Evolutionary conservation across 306 rosid species (phyloP), one percentile per base, ranked within the genome.

Genomic region (Mimosa pudica): DNA sequence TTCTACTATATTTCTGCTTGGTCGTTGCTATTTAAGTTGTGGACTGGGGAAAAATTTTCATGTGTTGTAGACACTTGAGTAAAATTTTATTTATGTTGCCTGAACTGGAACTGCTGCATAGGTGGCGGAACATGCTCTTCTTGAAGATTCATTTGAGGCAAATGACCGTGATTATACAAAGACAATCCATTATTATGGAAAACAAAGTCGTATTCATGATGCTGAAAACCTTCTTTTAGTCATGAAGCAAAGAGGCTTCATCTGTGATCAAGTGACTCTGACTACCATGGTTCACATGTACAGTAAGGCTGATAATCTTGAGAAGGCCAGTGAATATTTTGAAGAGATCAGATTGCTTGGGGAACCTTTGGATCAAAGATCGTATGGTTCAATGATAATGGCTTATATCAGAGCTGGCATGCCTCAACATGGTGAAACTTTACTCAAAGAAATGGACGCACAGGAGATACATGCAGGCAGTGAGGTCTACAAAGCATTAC

Each of bases 311-410:
- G 97, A 91, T 60, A 62, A 83, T 82, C 89, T 89, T 71, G 86
- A 85, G 70, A 77, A 65, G 32, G 93, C 98, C 38, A 80, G 86
- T 80, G 90, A 85, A 74, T 89, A 91, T 85, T 94, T 89, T 52
- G 93, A 92, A 82, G 97, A 94, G 84, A 79, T 94, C 75, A 94
- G 84, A 84, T 83, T 87, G 81, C 95, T 92, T 4, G 94, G 93
- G 6, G 76, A 91, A 68, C 88, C 84, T 7, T 44, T 92, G 81
- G 98, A 94, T 81, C 88, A 87, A 84, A 84, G 97, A 83, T 91
- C 97, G 1, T 89, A 91, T 10, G 98, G 97, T 61, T 81, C 97
- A 10, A 92, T 94, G 95, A 85, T 92, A 81, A 92, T 86, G 97
- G 95, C 95, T 75, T 92, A 91, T 73, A 77, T 92, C 75, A 87